These are phyloP conservation scores for Cystofilobasidium ferigula DNA, from an alignment of 768 basidiomycete genomes.

Conservation along the genomic window DNA sequence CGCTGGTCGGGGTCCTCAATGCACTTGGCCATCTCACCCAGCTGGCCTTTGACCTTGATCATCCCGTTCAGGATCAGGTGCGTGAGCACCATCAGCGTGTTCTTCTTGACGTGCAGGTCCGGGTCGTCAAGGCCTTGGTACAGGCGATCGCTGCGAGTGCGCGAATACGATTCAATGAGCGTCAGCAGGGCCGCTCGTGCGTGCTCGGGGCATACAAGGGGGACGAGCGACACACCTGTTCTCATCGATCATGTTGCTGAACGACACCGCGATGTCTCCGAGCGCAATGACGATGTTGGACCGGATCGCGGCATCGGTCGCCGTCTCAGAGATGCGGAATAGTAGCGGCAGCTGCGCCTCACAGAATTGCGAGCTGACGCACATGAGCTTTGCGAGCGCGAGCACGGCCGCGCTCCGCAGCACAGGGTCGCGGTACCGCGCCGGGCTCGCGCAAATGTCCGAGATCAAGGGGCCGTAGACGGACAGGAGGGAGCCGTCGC, in stretches of 20 bases:
- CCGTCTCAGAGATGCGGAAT: conserved; percentile 88
- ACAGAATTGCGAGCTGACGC: conserved; percentile 86
- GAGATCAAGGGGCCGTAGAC: conserved; percentile 83
- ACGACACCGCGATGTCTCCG: conserved; percentile 95
- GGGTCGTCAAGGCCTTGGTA: conserved; percentile 86
- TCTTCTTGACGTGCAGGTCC: conserved; percentile 89
- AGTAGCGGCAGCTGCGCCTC: conserved; percentile 74
- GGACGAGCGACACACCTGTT: conserved; percentile 47
- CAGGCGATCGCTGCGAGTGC: conserved; percentile 51
- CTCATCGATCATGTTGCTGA: conserved; percentile 92
- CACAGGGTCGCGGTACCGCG: conserved; percentile 81
- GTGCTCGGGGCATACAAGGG: neutral
- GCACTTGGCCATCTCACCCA: conserved; percentile 99
- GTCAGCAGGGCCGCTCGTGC: neutral
- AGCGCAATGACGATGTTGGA: conserved; percentile 96
- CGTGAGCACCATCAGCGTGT: conserved; percentile 95
- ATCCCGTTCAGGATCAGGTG: conserved; percentile 95
- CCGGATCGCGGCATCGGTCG: conserved; percentile 75
- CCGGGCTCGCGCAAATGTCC: conserved; percentile 79
- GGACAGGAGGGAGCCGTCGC: conserved; percentile 65
- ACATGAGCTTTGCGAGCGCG: conserved; percentile 90
- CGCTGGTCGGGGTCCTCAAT: conserved; percentile 78
- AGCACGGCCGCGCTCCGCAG: conserved; percentile 77
- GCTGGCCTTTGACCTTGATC: conserved; percentile 98
- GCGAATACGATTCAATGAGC: neutral